Evolutionary conservation across 75 land plant species (phyloP).

Genomic region (Larix kaempferi): DNA sequence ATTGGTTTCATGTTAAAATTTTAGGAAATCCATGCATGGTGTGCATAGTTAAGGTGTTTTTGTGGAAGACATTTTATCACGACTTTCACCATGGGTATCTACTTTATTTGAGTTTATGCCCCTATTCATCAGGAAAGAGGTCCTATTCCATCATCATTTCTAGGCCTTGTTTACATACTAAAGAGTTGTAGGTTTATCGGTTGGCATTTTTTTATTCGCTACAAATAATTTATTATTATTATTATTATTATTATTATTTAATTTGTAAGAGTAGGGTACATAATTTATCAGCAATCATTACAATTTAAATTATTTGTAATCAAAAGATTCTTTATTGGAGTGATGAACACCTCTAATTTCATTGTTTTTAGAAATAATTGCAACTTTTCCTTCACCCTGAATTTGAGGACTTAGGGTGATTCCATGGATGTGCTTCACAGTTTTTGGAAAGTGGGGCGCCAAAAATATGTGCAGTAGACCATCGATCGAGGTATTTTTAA

Average conservation of each 20-base stretch:
- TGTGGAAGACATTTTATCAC: conserved; percentile 67
- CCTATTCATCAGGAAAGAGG: conserved; percentile 81
- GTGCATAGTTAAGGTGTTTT: conserved; percentile 64
- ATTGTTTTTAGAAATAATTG: conserved; percentile 4
- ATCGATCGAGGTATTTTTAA: too few relatives aligned
- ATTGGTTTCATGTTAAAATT: conserved; percentile 1
- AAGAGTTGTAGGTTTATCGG: background rate
- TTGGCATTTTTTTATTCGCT: background rate
- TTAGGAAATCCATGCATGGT: conserved; percentile 94
- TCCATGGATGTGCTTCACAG: too few relatives aligned
- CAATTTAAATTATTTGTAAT: background rate
- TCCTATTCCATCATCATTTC: conserved; percentile 11
- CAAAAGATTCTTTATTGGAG: background rate
- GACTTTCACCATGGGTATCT: conserved; percentile 93
- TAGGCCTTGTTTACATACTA: background rate
- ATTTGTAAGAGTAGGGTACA: background rate
- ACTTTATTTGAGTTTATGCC: conserved; percentile 97
- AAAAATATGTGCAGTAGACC: too few relatives aligned
- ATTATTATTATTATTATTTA: background rate
- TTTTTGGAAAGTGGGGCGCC: too few relatives aligned
- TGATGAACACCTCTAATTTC: background rate
- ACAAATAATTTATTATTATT: too few relatives aligned
- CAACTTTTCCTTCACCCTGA: conserved; percentile 91
- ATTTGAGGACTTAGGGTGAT: conserved; percentile 94
- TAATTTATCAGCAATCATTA: background rate